Evolutionary conservation across 2,329 filamentous ascomycete species (phyloP), one percentile per base, ranked within the genome.

Genomic region (Beauveria bassiana): DNA sequence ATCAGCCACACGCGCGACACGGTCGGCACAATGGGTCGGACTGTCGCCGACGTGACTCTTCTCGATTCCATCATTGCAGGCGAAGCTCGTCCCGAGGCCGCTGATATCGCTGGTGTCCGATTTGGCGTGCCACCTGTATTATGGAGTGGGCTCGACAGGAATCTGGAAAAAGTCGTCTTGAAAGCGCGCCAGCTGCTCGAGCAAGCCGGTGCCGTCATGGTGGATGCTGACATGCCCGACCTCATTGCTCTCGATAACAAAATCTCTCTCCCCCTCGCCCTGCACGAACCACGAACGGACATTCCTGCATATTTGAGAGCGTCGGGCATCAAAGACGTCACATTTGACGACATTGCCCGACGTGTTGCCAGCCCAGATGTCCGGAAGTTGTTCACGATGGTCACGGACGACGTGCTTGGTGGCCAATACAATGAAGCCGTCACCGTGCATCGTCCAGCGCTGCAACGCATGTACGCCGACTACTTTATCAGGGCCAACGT

Each of bases 131-230:
- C 64, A 8, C 63, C 63, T 5, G 50, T 62, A 7, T 45, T 65
- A 3, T 65, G 64, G 64, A 62, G 52, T 26, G 64, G 63, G 12
- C 54, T 65, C 3, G 63, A 65, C 54, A 54, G 54, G 46, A 51
- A 53, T 5, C 31, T 65, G 1, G 61, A 65, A 46, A 18, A 46
- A 3, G 55, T 65, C 2, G 61, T 59, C 3, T 5, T 60, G 4
- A 42, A 52, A 5, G 63, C 60, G 9, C 43, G 46, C 14, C 40
- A 47, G n/a, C 57, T 14, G 9, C 64, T 65, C 24, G 47, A 52
- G 34, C 24, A 54, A 5, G 64, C 63, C 3, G 64, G 64, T 3
- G 63, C 61, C 5, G 57, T 64, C 20, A 31, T 65, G 8, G 63
- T 65, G 16, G 24, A 53, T 20, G 53, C 61, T 3, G 64, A 65